Evolutionary conservation across 192 early-diverging fungal species (phyloP).

Genomic region (Gonapodya prolifera): DNA sequence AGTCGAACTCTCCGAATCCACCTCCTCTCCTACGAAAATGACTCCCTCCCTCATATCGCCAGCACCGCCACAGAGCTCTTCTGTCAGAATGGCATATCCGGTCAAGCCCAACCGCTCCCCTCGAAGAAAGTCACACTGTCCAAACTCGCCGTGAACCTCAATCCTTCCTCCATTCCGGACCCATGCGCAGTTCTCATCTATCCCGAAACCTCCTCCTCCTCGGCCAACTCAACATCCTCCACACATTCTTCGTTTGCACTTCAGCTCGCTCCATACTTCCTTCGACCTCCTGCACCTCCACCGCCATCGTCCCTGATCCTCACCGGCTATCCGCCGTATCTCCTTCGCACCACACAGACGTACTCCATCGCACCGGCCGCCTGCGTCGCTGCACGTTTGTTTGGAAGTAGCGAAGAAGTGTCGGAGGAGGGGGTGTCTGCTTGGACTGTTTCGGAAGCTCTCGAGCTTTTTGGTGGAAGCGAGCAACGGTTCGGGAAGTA

Average conservation of each 20-base stretch:
- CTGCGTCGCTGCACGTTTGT: neutral
- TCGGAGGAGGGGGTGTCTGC: neutral
- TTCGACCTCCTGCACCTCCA: neutral
- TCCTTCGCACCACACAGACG: neutral
- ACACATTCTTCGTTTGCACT: neutral
- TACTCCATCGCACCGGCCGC: neutral
- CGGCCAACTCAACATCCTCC: no score
- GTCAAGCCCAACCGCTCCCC: no score
- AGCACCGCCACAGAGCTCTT: neutral
- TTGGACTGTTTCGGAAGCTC: neutral
- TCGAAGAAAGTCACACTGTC: no score
- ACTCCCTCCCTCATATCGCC: neutral
- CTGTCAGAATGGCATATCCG: neutral
- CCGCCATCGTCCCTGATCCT: neutral
- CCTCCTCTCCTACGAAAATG: neutral
- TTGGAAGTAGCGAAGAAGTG: neutral
- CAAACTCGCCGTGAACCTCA: neutral
- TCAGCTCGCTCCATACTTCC: neutral
- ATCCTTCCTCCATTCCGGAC: neutral
- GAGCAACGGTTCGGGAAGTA: neutral
- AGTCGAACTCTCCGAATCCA: neutral
- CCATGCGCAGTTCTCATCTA: neutral
- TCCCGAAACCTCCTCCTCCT: no score
- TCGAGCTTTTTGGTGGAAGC: neutral
- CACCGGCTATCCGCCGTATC: neutral